Conservation (phyloP, 1,284 basidiomycete genomes). For the Lentinus polychrous region DNA sequence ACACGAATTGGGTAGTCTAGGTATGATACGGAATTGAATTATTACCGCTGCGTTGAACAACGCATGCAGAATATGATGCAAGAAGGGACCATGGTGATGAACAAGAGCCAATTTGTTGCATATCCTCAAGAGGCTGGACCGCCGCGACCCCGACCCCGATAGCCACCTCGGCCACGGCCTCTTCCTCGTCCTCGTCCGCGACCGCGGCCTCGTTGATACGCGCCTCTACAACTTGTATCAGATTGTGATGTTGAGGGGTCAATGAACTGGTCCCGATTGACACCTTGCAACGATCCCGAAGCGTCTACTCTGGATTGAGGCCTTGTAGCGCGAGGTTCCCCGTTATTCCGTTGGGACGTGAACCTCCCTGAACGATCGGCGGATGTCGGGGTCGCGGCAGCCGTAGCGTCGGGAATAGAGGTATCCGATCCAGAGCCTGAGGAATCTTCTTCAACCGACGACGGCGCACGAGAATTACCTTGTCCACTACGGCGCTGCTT, state of each 20-base stretch:
- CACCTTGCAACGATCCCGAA: neutral
- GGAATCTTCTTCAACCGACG: no score
- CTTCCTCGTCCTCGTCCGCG: slow-evolving; percentile 12
- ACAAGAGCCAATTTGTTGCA: no score
- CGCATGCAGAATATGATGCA: no score
- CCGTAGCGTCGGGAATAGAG: neutral
- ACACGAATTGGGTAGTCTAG: no score
- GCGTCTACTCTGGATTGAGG: neutral
- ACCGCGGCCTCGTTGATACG: slow-evolving; percentile 2
- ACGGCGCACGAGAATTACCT: neutral
- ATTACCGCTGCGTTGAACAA: no score
- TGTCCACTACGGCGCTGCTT: neutral
- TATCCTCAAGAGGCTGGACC: slow-evolving; percentile 4
- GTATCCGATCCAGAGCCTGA: neutral
- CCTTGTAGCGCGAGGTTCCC: neutral
- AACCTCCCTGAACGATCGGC: neutral
- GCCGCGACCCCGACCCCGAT: slow-evolving; percentile 8
- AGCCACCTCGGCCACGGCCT: slow-evolving; percentile 8
- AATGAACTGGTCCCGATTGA: neutral
- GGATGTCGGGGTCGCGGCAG: neutral
- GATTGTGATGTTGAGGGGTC: neutral
- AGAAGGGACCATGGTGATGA: no score
- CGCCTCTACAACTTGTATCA: neutral
- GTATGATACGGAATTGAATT: no score
- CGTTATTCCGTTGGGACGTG: neutral